A percentile compares a stretch with the other conserved stretches of the same genome.
phyloP scores from a whole-genome alignment of 2,329 filamentous ascomycete species.

The Phialemoniopsis sp. region DNA sequence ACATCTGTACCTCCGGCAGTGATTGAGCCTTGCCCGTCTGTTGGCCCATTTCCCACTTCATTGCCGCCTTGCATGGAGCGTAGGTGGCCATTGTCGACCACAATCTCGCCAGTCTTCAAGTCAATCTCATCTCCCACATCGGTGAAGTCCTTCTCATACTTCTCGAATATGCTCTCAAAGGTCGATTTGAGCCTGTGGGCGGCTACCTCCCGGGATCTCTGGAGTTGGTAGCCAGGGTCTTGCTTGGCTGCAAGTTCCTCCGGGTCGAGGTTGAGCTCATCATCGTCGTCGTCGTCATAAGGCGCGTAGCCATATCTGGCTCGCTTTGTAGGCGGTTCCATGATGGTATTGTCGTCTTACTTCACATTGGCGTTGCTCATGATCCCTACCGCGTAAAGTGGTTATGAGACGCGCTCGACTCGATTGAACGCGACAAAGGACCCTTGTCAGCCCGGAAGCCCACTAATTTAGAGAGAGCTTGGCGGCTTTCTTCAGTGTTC shows the following conservation, averaged over 20 bases:
- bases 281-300: constrained; percentile 34
- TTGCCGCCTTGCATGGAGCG: constrained; percentile 35
- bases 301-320: constrained; percentile 45
- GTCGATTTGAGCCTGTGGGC: constrained; percentile 72
- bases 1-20: neutral
- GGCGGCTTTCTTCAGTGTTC: no score
- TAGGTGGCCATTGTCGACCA: constrained; percentile 90
- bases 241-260: constrained; percentile 41
- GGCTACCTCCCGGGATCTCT: constrained; percentile 60
- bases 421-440: no score
- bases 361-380: no score
- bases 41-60: constrained; percentile 25
- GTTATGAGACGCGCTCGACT: neutral
- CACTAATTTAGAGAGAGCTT: no score
- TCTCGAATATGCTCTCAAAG: constrained; percentile 85
- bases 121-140: constrained; percentile 88
- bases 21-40: constrained; percentile 8
- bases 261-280: constrained; percentile 43
- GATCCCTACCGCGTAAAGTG: constrained; percentile 2
- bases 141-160: constrained; percentile 80
- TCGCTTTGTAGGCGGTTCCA: constrained; percentile 60
- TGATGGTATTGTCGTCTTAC: constrained; percentile 26
- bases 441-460: no score
- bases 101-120: constrained; percentile 70
- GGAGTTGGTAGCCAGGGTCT: constrained; percentile 53